phyloP scores from a whole-genome alignment of 495 filamentous ascomycete genomes.

The Penicillium ochrochloron region DNA sequence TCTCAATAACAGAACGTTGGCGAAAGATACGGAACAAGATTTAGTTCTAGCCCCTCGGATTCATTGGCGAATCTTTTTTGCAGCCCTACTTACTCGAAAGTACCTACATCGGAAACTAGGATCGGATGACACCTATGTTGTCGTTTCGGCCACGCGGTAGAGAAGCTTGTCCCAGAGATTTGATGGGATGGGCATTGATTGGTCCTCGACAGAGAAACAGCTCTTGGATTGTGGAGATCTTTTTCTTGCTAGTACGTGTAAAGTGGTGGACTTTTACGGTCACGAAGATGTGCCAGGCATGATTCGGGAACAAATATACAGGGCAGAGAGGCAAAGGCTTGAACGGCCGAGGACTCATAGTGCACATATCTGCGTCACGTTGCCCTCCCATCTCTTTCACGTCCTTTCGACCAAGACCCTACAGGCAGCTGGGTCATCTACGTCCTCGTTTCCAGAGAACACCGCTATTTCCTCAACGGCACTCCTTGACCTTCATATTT shows the following conservation, averaged over 20 bases:
- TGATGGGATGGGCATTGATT: conserved; percentile 23
- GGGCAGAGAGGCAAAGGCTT: too few relatives aligned
- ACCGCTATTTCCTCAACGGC: conserved; percentile 4
- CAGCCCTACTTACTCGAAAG: conserved; percentile 20
- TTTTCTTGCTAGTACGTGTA: conserved; percentile 13
- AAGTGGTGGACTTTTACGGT: too few relatives aligned
- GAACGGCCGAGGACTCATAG: too few relatives aligned
- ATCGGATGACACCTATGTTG: conserved; percentile 25
- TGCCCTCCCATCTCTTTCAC: conserved; percentile 15
- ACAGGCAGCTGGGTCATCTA: conserved; percentile 12
- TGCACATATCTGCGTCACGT: too few relatives aligned
- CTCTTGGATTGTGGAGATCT: conserved; percentile 19
- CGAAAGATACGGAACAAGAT: too few relatives aligned
- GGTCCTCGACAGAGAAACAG: conserved; percentile 23
- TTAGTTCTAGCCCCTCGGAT: too few relatives aligned
- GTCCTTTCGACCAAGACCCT: conserved; percentile 15
- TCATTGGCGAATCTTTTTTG: conserved; percentile 17
- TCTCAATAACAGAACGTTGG: neutral
- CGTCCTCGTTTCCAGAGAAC: conserved; percentile 6
- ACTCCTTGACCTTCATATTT: conserved; percentile 13
- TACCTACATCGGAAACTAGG: conserved; percentile 20
- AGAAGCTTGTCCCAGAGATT: conserved; percentile 19
- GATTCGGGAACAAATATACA: too few relatives aligned
- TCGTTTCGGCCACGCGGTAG: conserved; percentile 20
- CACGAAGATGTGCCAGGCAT: too few relatives aligned